Base-by-base conservation (phyloP, 176 grass and related monocot genomes). In the Zizania latifolia region DNA sequence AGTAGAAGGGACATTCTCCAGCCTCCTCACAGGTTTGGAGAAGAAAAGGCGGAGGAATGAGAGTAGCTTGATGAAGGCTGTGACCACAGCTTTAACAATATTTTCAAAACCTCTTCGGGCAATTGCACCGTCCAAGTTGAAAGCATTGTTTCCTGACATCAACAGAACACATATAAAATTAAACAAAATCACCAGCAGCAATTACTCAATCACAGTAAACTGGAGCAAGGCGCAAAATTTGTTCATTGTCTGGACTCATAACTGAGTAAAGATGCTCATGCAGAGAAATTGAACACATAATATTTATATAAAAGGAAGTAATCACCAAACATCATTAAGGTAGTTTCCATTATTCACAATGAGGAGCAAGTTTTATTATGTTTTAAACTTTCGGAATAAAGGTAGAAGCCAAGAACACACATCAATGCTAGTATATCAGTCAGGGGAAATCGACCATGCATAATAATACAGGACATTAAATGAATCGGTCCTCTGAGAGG, bases 1-100 rank as follows among this genome's bases (percentile, higher is more conserved):
- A 28, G 51, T 15, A 65, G 45, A 77, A 38, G 39, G 15, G 58
- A 70, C 14, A 32, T 70, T 82, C 43, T 87, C 82, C 23, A 86
- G 65, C 65, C 86, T 83, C 80, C 79, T 79, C 38, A 82, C 64
- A 85, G 76, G 62, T 89, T 32, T 76, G 51, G 50, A 77, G 15
- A 81, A 43, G 40, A 92, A 82, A 58, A 86, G 61, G 17, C 15
- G 40, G 46, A 90, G 48, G 39, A 95, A 76, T 48, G 80, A 76
- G 62, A 91, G 79, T 62, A 99, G 54, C 74, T 90, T 95, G 72
- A 99, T 80, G 68, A 99, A 86, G 17, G 86, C 76, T 65, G 72
- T 54, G 44, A 97, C 36, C 24, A 86, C 32, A 45, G 50, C 30
- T 84, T 84, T 86, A 15, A 84, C 16, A 45, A 89, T 23, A 63